Base-by-base conservation (phyloP, 768 basidiomycete genomes). In the Lactarius quietus region DNA sequence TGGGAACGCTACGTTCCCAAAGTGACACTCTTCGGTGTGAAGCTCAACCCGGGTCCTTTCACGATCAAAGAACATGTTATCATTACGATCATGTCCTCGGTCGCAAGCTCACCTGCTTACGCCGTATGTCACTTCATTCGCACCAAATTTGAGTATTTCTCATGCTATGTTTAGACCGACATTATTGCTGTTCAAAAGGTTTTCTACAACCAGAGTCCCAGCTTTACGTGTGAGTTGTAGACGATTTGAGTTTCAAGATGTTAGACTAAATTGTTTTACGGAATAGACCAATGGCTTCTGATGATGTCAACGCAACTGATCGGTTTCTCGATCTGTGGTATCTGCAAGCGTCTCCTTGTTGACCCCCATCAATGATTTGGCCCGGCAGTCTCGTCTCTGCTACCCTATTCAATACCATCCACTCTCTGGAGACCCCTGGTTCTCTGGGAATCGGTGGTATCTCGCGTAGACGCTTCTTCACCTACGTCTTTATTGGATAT, bases 51-150 rank as follows among this genome's bases (percentile, higher is more conserved):
- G 18, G 89, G 90, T 23, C 86, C 83, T 3, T 92, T 89, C 77
- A 81, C 82, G 3, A 84, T 90, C 71, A 92, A 92, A 76, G 89
- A 90, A 72, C 86, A 87, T 75, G 86, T 86, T 35, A 65, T 82
- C 57, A 78, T 80, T 63, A 76, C 70, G 17, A 79, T 81, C 59
- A 79, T 80, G 78, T 77, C 78, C 12, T 74, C 72, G 57, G 74
- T 79, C 35, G 78, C 73, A 31, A 70, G 68, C 31, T 54, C 61
- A 9, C 71, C 72, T 28, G 77, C 78, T 1, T 77, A 77, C 59
- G 76, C 76, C 33, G 72, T 71, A 41, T 33, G 71, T 70, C n/a
- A n/a, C n/a, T n/a, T n/a, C n/a, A n/a, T n/a, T n/a, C n/a, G n/a
- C n/a, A n/a, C n/a, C n/a, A n/a, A n/a, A n/a, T n/a, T n/a, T n/a